A percentile compares a stretch with the other conserved stretches of the same genome.
These are phyloP conservation scores for Fragaria nilgerrensis DNA, from an alignment of 306 rosid genomes.

Conservation along the genomic window DNA sequence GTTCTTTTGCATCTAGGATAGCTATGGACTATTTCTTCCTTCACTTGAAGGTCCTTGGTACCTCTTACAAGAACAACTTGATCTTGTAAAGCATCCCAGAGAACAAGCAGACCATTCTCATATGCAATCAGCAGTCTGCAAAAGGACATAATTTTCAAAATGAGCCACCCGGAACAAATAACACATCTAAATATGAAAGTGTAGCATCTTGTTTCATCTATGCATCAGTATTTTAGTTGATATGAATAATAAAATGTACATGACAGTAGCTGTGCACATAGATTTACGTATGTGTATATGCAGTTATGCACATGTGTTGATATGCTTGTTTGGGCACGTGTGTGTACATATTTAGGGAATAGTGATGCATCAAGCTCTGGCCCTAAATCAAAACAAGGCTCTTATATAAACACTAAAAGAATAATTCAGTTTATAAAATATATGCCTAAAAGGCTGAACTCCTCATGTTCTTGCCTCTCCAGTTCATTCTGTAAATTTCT, in stretches of 20 bases:
- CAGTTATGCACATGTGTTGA: not conserved
- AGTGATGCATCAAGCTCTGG: not conserved
- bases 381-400: not conserved
- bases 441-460: not conserved
- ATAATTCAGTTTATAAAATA: not conserved
- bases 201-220: not conserved
- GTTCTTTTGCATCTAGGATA: conserved; percentile 33
- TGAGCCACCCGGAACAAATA: conserved; percentile 3
- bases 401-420: not conserved
- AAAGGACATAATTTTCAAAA: conserved; percentile 29
- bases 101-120: conserved; percentile 74
- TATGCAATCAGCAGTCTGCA: conserved; percentile 76
- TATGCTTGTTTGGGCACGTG: not conserved
- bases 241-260: not conserved
- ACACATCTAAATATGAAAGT: not conserved
- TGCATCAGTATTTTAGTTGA: not conserved
- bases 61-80: conserved; percentile 66
- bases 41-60: conserved; percentile 53
- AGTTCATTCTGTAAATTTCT: too few relatives aligned
- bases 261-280: not conserved
- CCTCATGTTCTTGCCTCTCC: not conserved
- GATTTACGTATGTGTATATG: not conserved
- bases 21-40: conserved; percentile 34
- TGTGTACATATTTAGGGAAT: not conserved
- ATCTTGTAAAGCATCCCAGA: conserved; percentile 91